phyloP scores from a whole-genome alignment of 2,329 filamentous ascomycete genomes.

The Immersiporthe knoxdaviesiana region DNA sequence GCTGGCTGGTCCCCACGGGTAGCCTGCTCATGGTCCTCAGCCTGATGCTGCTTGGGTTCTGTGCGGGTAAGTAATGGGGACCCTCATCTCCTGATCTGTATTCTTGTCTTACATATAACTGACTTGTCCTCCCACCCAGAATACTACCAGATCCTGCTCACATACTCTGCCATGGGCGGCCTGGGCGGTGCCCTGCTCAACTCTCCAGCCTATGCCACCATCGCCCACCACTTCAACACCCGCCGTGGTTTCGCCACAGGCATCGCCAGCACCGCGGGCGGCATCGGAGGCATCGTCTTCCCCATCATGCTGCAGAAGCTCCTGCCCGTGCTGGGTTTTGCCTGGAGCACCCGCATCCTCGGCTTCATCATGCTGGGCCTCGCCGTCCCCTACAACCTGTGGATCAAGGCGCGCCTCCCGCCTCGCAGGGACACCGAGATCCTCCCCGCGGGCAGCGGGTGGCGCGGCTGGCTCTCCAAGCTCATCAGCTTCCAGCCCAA shows the following conservation, averaged over 20 bases:
- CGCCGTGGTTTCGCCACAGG: constrained; percentile 78
- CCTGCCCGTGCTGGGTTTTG: constrained; percentile 52
- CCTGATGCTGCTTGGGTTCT: constrained; percentile 70
- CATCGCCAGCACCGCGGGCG: constrained; percentile 75
- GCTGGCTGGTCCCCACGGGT: constrained; percentile 66
- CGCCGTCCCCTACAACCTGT: constrained; percentile 50
- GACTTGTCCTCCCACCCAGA: constrained; percentile 38
- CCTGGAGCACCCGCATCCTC: constrained; percentile 53
- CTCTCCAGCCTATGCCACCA: constrained; percentile 73
- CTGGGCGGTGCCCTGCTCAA: constrained; percentile 76
- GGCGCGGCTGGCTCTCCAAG: constrained; percentile 8
- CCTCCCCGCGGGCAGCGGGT: constrained; percentile 32
- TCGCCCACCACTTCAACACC: constrained; percentile 78
- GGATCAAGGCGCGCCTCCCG: constrained; percentile 58
- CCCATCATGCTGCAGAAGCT: constrained; percentile 51
- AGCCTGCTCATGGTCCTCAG: constrained; percentile 63
- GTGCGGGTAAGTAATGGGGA: constrained; percentile 49
- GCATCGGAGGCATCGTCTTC: constrained; percentile 70
- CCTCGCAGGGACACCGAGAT: constrained; percentile 37
- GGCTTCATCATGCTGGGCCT: constrained; percentile 54
- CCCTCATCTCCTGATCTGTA: no score
- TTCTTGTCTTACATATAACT: no score
- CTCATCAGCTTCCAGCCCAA: constrained; percentile 54
- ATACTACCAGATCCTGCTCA: constrained; percentile 82
- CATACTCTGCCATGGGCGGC: constrained; percentile 74